Conservation (phyloP, 2,329 filamentous ascomycete species). For the Scedosporium boydii region DNA sequence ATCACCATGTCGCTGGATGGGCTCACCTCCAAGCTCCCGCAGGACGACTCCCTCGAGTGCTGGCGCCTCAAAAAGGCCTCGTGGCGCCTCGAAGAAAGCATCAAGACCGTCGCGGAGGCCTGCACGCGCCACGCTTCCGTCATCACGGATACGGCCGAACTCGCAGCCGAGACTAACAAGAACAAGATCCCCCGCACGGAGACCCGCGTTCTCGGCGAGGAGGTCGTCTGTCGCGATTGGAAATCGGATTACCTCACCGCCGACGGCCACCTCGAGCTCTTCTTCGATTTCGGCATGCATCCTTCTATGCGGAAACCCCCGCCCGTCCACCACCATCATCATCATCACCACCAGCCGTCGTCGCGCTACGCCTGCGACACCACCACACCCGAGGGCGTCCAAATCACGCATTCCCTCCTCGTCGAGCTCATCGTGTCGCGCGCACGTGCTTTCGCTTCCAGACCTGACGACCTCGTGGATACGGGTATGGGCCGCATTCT, state of each 20-base stretch:
- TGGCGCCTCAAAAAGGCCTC: slow-evolving; percentile 88
- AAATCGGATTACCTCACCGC: slow-evolving; percentile 56
- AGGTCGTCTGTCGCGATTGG: slow-evolving; percentile 81
- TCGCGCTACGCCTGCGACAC: slow-evolving; percentile 66
- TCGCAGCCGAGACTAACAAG: slow-evolving; percentile 41
- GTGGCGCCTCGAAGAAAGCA: slow-evolving; percentile 86
- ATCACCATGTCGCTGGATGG: slow-evolving; percentile 76
- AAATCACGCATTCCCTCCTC: slow-evolving; percentile 75
- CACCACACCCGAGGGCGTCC: slow-evolving; percentile 63
- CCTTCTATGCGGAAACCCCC: slow-evolving; percentile 28
- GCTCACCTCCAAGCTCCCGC: slow-evolving; percentile 61
- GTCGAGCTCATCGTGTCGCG: slow-evolving; percentile 92
- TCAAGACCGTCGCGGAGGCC: slow-evolving; percentile 68
- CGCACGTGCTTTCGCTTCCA: slow-evolving; percentile 69
- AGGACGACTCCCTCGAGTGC: slow-evolving; percentile 61
- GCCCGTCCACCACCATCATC: slow-evolving; percentile 25
- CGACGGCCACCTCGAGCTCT: slow-evolving; percentile 50
- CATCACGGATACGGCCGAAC: slow-evolving; percentile 28
- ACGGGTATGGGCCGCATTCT: slow-evolving; percentile 87
- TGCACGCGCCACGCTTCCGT: slow-evolving; percentile 63
- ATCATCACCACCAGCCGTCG: slow-evolving; percentile 23
- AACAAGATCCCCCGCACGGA: slow-evolving; percentile 58
- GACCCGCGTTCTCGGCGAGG: slow-evolving; percentile 66
- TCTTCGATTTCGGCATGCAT: slow-evolving; percentile 64
- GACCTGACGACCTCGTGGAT: slow-evolving; percentile 61